Base-by-base conservation (phyloP, 129 eudicot genomes). In the Cynara cardunculus region DNA sequence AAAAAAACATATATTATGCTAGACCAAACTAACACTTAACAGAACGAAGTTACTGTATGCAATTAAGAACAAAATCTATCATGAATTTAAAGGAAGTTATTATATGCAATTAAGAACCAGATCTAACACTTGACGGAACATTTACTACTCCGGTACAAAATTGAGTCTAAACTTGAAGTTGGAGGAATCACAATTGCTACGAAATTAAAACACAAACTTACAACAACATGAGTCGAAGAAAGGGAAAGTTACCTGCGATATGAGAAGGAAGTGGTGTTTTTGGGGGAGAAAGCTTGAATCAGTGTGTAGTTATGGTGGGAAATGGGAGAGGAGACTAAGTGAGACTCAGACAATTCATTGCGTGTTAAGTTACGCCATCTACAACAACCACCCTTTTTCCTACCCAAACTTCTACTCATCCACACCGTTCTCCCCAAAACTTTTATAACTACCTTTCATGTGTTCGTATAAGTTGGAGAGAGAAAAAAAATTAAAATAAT, bases 271-370 rank as follows among this genome's bases (percentile, higher is more conserved):
- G 11, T 69, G 72, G 24, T 1, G 14, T 71, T 9, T 24, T 59
- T 12, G 78, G 7, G 28, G 11, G 19, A 9, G 39, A 24, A 76
- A 46, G 75, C 7, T 27, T 25, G 30, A 46, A 56, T 26, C 22
- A 70, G 37, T 32, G 73, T 53, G 56, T 62, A 76, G n/a, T 46
- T 83, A 83, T 77, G 86, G 82, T 83, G 78, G 82, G 62, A 24
- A 35, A 37, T 71, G 46, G 77, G 12, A 70, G 69, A 37, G 64
- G 30, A 35, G 64, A n/a, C n/a, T 62, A 30, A 65, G 25, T 11
- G 32, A 71, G 75, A 69, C 72, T 34, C 6, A 37, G 72, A 35
- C 25, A 64, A 56, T n/a, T n/a, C n/a, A n/a, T 76, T 68, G 81
- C 85, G 86, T 83, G 82, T 71, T 25, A 77, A 62, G 19, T 61